phyloP scores from a whole-genome alignment of 805 yeast species.

The Vanderwaltozyma yarrowii region DNA sequence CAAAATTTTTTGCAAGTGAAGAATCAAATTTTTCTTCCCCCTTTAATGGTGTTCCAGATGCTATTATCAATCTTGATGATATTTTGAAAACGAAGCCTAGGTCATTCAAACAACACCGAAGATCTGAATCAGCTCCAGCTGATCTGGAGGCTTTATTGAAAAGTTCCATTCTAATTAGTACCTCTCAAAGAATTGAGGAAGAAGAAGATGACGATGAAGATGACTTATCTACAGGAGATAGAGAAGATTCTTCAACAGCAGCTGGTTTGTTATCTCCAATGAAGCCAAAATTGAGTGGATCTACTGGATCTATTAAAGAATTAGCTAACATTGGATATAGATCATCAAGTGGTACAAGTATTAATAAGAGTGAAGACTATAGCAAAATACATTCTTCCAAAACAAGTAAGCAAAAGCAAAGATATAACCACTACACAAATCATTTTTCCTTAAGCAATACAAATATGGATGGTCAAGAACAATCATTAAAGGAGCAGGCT shows the following conservation, averaged over 20 bases:
- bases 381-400: constrained; percentile 18
- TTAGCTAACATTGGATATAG: background rate
- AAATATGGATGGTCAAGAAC: constrained; percentile 7
- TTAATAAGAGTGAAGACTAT: constrained; percentile 1
- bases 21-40: constrained; percentile 22
- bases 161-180: background rate
- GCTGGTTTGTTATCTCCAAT: too few relatives aligned
- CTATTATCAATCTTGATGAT: constrained; percentile 45
- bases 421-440: constrained; percentile 23
- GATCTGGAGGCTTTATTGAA: constrained; percentile 27
- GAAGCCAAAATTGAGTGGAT: too few relatives aligned
- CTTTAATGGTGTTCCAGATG: constrained; percentile 36
- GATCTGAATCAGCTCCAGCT: constrained; percentile 50
- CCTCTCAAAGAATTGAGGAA: constrained; percentile 10
- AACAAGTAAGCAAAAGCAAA: constrained; percentile 25
- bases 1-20: constrained; percentile 24
- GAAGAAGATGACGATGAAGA: constrained; percentile 12
- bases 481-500: constrained; percentile 13
- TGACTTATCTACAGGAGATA: background rate
- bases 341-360: background rate
- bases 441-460: constrained; percentile 7
- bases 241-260: too few relatives aligned
- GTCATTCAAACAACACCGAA: constrained; percentile 32
- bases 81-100: constrained; percentile 33
- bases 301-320: too few relatives aligned